phyloP scores from a whole-genome alignment of 495 filamentous ascomycete species.

The Penicillium chermesinum region DNA sequence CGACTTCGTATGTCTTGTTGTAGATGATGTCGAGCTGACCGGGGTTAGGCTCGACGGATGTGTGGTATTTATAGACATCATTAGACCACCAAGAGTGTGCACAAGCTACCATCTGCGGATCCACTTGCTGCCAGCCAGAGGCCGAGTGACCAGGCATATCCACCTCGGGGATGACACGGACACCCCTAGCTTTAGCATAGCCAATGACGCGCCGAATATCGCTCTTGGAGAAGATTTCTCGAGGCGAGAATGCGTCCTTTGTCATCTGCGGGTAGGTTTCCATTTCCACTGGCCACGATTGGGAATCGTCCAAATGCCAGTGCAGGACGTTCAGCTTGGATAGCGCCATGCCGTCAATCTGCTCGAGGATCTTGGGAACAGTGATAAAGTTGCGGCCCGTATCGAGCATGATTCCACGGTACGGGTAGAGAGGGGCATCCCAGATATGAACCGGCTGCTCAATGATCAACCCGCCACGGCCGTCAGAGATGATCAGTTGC shows the following conservation, averaged over 20 bases:
- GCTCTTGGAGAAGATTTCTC: slow-evolving; percentile 35
- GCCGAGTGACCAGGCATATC: slow-evolving; percentile 50
- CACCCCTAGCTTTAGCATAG: slow-evolving; percentile 44
- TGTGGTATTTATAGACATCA: slow-evolving; percentile 46
- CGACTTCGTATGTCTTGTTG: slow-evolving; percentile 49
- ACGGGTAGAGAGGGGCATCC: slow-evolving; percentile 45
- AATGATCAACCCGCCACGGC: slow-evolving; percentile 40
- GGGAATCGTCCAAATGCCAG: slow-evolving; percentile 48
- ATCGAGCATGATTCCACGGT: slow-evolving; percentile 49
- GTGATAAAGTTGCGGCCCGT: slow-evolving; percentile 48
- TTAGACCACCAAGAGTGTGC: slow-evolving; percentile 54
- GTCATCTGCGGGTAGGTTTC: slow-evolving; percentile 48
- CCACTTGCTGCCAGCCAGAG: slow-evolving; percentile 51
- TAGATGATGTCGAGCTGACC: slow-evolving; percentile 55
- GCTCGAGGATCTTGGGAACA: slow-evolving; percentile 44
- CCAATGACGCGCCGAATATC: slow-evolving; percentile 40
- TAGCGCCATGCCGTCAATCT: slow-evolving; percentile 48
- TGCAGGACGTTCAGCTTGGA: slow-evolving; percentile 51
- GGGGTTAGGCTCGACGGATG: slow-evolving; percentile 51
- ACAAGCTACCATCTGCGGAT: slow-evolving; percentile 48
- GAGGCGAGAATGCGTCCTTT: slow-evolving; percentile 48
- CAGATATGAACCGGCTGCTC: slow-evolving; percentile 46
- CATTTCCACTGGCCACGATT: slow-evolving; percentile 50
- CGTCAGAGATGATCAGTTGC: slow-evolving; percentile 47
- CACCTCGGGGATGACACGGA: slow-evolving; percentile 48